These are phyloP conservation scores for Termitomyces sp. DNA, from an alignment of 768 basidiomycete species.

Conservation along the genomic window DNA sequence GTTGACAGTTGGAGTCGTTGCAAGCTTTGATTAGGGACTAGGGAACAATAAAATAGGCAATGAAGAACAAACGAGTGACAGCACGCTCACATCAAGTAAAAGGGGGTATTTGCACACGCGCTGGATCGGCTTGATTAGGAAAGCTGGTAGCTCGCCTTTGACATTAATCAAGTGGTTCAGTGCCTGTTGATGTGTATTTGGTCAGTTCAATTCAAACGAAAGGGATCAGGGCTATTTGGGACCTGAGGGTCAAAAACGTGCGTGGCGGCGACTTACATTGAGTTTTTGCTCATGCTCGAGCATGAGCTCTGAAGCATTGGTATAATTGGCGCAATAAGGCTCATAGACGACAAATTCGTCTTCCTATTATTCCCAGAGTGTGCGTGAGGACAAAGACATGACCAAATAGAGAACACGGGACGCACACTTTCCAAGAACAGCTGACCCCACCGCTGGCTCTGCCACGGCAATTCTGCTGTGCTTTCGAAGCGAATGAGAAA, in stretches of 20 bases:
- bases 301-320: constrained; percentile 80
- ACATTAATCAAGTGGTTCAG: constrained; percentile 84
- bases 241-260: not conserved
- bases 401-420: constrained; percentile 35
- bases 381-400: constrained; percentile 35
- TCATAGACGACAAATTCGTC: constrained; percentile 95
- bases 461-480: constrained; percentile 77
- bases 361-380: constrained; percentile 67
- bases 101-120: constrained; percentile 98
- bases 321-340: constrained; percentile 95
- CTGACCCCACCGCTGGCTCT: constrained; percentile 83
- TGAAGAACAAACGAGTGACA: constrained; percentile 11
- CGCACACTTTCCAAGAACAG: constrained; percentile 82
- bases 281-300: constrained; percentile 83
- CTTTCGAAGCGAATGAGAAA: constrained; percentile 89
- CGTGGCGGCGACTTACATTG: constrained; percentile 48
- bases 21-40: constrained; percentile 77
- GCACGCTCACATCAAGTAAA: constrained; percentile 72
- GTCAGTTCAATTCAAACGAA: constrained; percentile 25
- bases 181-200: constrained; percentile 49
- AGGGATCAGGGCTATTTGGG: constrained; percentile 4
- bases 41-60: constrained; percentile 6
- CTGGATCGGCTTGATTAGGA: constrained; percentile 98
- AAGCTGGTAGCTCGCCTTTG: constrained; percentile 89
- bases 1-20: constrained; percentile 54